Evolutionary conservation across 306 rosid genomes (phyloP), one percentile per base, ranked within the genome.

Genomic region (Prunus dulcis): DNA sequence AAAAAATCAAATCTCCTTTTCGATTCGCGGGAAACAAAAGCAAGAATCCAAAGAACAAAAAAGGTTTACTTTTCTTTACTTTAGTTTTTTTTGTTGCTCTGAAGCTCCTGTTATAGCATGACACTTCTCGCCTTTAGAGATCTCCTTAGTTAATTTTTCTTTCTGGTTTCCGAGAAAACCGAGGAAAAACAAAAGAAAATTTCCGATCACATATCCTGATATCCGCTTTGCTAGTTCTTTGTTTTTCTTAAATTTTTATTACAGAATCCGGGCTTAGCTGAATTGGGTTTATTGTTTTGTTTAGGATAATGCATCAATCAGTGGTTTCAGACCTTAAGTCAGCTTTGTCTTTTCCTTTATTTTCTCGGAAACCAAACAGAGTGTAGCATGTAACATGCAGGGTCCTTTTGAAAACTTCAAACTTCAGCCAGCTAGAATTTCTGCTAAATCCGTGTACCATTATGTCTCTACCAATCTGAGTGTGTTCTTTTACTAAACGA

Each of bases 321-420:
- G 67, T 30, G 32, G 34, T 67, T 72, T 25, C 55, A 32, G 28
- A 20, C 30, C 58, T 32, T 61, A 28, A 38, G 22, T 52, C 18
- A 5, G 71, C n/a, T 51, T 22, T 67, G 25, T 60, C 77, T 4
- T 60, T 34, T 19, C 74, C 55, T 49, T 20, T 20, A 71, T 67
- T 77, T 71, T 82, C 81, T 78, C 34, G 52, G 67, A 61, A 77
- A 28, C 78, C 79, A 82, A 77, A 70, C 75, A 57, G 78, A 68
- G 70, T 34, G 17, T 25, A 13, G 7, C 32, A 43, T 58, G 58
- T 12, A 51, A 19, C 69, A 23, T 76, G 75, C 57, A 52, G n/a
- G 23, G 20, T 20, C 50, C 30, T 20, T 30, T 64, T 47, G 69
- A 77, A 34, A 78, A 5, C 45, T 47, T 62, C 65, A 62, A 68